These are phyloP conservation scores for Ophiostoma piceae DNA, from an alignment of 2,329 filamentous ascomycete species.

Conservation along the genomic window DNA sequence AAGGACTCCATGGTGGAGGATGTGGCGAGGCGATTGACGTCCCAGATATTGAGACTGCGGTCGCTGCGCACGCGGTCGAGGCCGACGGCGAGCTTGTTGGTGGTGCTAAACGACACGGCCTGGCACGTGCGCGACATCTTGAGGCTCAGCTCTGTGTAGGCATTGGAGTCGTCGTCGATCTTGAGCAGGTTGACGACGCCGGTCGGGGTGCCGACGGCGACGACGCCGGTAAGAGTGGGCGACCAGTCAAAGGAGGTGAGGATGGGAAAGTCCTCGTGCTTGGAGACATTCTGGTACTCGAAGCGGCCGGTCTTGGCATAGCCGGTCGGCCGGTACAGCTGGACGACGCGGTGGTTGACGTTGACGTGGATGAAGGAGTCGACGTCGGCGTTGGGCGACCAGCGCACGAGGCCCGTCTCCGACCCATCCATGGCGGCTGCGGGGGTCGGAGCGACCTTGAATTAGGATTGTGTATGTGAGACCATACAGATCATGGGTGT, in stretches of 20 bases:
- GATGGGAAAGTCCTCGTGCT: conserved; percentile 59
- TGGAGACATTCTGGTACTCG: conserved; percentile 52
- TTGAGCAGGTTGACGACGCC: conserved; percentile 71
- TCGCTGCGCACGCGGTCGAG: conserved; percentile 78
- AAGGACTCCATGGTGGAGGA: conserved; percentile 39
- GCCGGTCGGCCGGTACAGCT: conserved; percentile 58
- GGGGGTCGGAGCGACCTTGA: background rate
- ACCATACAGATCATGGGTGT: background rate
- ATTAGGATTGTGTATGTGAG: background rate
- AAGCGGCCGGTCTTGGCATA: conserved; percentile 53
- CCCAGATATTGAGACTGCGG: conserved; percentile 76
- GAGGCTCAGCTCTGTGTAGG: conserved; percentile 60
- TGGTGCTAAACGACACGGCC: conserved; percentile 71
- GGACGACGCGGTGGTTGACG: conserved; percentile 56
- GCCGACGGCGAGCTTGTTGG: conserved; percentile 68
- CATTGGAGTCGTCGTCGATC: conserved; percentile 64
- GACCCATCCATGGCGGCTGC: conserved; percentile 48
- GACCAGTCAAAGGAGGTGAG: conserved; percentile 65
- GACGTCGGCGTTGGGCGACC: conserved; percentile 55
- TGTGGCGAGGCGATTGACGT: conserved; percentile 58
- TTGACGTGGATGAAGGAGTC: conserved; percentile 63
- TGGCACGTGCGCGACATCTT: conserved; percentile 75
- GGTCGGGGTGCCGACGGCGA: conserved; percentile 69
- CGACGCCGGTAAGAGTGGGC: conserved; percentile 55
- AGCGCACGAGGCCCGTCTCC: conserved; percentile 60